Base-by-base conservation (phyloP, 192 early-diverging fungal genomes). In the Obelidium mucronatum region DNA sequence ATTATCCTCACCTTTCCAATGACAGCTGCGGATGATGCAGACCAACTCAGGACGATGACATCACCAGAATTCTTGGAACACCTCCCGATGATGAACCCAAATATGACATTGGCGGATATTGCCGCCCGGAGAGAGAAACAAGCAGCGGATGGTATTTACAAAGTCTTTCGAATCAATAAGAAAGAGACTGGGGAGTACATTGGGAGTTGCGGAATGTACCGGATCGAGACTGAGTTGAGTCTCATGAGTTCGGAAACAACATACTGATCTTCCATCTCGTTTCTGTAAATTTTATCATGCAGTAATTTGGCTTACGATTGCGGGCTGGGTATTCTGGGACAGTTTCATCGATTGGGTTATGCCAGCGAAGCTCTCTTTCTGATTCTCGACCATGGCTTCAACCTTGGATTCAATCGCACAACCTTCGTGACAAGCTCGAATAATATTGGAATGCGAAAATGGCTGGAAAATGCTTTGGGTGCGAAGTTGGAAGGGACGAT, bases 81-180 rank as follows among this genome's bases (percentile, higher is more conserved):
- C 66, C 44, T 67, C n/a, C 66, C 66, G 28, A 67, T 51, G 40
- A 51, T 67, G 30, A 52, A 67, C 42, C 66, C 66, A 24, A 67
- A 67, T 30, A 26, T 36, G 28, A 31, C 66, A 11, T 51, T 67
- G 40, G 40, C 15, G 51, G 40, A 42, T 8, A 48, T 36, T 5
- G 28, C 28, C 37, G 22, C 39, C 2, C 66, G 66, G 24, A 39
- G 66, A n/a, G 2, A 35, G 13, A 26, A 39, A 5, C 66, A 67
- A 31, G 51, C 22, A 1, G 66, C 48, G 6, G 39, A 13, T 13
- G 30, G 42, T n/a, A 48, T 26, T 26, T 35, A 22, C 40, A 67
- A 67, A 31, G 66, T 67, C 22, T 67, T 67, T 30, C 17, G 11
- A 26, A 67, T 67, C 22, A 42, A 36, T n/a, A 19, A 26, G 6